Percentiles rank a stretch among this genome's conserved stretches.
phyloP scores from a whole-genome alignment of 106 monocot species.

The Chionographis japonica region DNA sequence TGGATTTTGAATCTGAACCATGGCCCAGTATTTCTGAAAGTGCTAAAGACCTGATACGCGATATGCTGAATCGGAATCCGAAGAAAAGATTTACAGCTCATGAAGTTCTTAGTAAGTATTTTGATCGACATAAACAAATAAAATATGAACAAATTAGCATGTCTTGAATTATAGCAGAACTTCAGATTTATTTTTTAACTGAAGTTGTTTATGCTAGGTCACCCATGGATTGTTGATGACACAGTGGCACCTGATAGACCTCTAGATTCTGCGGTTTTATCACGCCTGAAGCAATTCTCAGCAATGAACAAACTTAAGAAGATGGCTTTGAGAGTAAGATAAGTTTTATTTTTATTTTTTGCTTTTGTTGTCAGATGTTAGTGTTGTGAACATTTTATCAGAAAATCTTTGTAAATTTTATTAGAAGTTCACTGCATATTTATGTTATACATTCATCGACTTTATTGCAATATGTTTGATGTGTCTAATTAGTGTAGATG shows the following conservation, averaged over 20 bases:
- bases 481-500: too few species aligned
- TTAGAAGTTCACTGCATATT: too few species aligned
- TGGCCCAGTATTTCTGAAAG: slow-evolving; percentile 82
- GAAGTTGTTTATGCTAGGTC: slow-evolving; percentile 36
- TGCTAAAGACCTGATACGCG: slow-evolving; percentile 79
- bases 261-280: slow-evolving; percentile 89
- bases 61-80: slow-evolving; percentile 75
- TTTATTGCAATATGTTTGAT: not conserved
- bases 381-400: too few species aligned
- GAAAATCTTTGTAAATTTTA: too few species aligned
- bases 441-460: too few species aligned
- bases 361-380: not conserved
- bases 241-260: slow-evolving; percentile 80
- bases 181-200: not conserved
- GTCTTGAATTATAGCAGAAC: not conserved
- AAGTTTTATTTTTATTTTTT: not conserved
- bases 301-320: slow-evolving; percentile 98
- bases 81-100: slow-evolving; percentile 72
- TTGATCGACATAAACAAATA: not conserved
- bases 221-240: slow-evolving; percentile 92
- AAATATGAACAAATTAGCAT: not conserved
- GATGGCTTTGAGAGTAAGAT: slow-evolving; percentile 83
- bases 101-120: slow-evolving; percentile 71
- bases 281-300: slow-evolving; percentile 87
- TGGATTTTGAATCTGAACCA: slow-evolving; percentile 87